These are phyloP conservation scores for Noccaea bulbosa DNA, from an alignment of 345 rosid species.

Conservation along the genomic window DNA sequence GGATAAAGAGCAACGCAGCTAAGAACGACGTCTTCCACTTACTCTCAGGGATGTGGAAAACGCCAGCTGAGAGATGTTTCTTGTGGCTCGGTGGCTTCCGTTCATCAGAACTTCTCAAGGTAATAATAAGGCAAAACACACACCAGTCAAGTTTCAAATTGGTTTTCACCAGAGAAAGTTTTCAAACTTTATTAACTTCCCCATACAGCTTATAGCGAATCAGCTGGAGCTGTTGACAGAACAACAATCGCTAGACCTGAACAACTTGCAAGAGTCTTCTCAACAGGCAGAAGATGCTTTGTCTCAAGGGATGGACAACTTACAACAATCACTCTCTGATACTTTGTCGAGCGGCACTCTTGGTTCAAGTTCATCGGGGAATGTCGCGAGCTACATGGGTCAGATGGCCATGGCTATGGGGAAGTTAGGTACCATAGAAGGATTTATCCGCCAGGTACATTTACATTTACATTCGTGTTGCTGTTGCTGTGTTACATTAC, in stretches of 20 bases:
- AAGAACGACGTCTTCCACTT: slow-evolving; percentile 93
- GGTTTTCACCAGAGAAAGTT: neutral
- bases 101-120: slow-evolving; percentile 93
- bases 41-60: slow-evolving; percentile 97
- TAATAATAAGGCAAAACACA: slow-evolving; percentile 21
- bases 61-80: slow-evolving; percentile 96
- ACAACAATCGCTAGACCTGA: slow-evolving; percentile 67
- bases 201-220: slow-evolving; percentile 66
- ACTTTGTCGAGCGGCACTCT: slow-evolving; percentile 79
- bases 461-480: neutral
- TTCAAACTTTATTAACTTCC: neutral
- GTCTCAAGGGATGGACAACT: slow-evolving; percentile 92
- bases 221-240: slow-evolving; percentile 90
- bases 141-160: neutral
- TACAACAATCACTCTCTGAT: slow-evolving; percentile 89
- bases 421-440: slow-evolving; percentile 85
- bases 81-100: slow-evolving; percentile 97
- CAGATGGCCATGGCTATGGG: slow-evolving; percentile 99
- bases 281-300: slow-evolving; percentile 92
- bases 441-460: slow-evolving; percentile 79
- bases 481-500: neutral
- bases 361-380: slow-evolving; percentile 70
- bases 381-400: slow-evolving; percentile 94
- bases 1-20: slow-evolving; percentile 79
- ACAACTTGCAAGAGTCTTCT: slow-evolving; percentile 81